Evolutionary conservation across 352 stramenopile species (phyloP).

Genomic region (Thraustochytrium sp.): DNA sequence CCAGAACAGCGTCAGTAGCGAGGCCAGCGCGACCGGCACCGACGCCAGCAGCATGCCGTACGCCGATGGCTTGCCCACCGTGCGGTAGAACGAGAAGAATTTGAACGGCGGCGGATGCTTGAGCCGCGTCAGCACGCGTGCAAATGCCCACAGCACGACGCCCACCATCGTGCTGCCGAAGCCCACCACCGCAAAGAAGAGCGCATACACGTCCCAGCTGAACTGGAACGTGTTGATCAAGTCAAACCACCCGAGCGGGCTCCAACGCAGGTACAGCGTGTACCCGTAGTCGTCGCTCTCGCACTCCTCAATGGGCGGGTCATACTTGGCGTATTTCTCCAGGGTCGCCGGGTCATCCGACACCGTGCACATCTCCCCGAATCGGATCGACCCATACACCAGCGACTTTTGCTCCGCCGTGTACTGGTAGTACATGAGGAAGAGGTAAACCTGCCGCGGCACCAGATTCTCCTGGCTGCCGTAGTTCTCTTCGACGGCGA

Average conservation of each 20-base stretch:
- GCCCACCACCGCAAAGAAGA: conserved; percentile 85
- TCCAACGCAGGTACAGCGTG: conserved; percentile 75
- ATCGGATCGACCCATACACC: conserved; percentile 60
- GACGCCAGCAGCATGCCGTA: conserved; percentile 67
- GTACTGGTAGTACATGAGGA: conserved; percentile 52
- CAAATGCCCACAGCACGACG: conserved; percentile 83
- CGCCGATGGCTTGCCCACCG: conserved; percentile 72
- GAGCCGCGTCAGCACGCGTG: conserved; percentile 88
- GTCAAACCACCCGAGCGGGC: conserved; percentile 81
- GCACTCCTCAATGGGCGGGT: conserved; percentile 39
- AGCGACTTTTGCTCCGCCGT: conserved; percentile 50
- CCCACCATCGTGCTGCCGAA: conserved; percentile 74
- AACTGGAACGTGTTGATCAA: conserved; percentile 95
- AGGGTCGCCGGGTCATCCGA: conserved; percentile 61
- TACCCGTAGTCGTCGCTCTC: conserved; percentile 57
- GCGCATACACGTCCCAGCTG: conserved; percentile 80
- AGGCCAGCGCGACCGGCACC: conserved; percentile 59
- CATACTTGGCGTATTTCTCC: conserved; percentile 63
- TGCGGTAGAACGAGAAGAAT: conserved; percentile 76
- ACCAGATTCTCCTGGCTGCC: conserved; percentile 44
- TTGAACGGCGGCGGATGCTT: conserved; percentile 87
- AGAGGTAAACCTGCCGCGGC: conserved; percentile 46
- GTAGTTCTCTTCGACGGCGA: conserved; percentile 54
- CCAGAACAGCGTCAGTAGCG: conserved; percentile 69
- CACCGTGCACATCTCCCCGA: conserved; percentile 66